Conservation (phyloP, 768 basidiomycete species). For the Tephrocybe sp. region DNA sequence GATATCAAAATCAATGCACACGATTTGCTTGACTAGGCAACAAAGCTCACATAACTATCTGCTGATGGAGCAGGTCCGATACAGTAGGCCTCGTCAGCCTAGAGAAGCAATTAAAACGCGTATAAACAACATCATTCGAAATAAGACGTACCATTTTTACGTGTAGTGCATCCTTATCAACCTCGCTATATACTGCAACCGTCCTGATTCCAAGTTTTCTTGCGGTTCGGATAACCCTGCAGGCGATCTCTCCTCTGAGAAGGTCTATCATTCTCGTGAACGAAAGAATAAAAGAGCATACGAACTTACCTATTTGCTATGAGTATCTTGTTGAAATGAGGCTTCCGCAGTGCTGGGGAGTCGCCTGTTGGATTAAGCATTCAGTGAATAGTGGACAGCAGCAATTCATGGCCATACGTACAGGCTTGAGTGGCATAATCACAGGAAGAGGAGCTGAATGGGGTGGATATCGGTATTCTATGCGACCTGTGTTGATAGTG, state of each 20-base stretch:
- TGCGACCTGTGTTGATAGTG: background rate
- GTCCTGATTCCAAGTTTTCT: conserved; percentile 86
- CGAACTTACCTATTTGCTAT: conserved; percentile 24
- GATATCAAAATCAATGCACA: background rate
- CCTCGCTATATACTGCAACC: conserved; percentile 90
- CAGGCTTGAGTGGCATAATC: background rate
- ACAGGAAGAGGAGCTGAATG: background rate
- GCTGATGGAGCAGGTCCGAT: conserved; percentile 90
- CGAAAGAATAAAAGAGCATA: conserved; percentile 28
- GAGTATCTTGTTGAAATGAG: conserved; percentile 20
- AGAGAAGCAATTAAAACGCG: background rate
- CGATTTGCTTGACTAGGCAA: background rate
- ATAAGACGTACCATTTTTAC: conserved; percentile 60
- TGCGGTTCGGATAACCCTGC: conserved; percentile 90
- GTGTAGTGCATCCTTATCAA: conserved; percentile 78
- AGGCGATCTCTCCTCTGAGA: conserved; percentile 89
- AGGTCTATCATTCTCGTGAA: conserved; percentile 8
- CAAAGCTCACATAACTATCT: conserved; percentile 77
- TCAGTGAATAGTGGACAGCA: background rate
- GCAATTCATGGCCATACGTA: background rate
- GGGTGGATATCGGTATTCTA: background rate
- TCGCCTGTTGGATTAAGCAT: conserved; percentile 10
- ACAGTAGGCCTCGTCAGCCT: conserved; percentile 88
- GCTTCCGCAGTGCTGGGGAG: conserved; percentile 32
- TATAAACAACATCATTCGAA: background rate